Base-by-base conservation (phyloP, 305 asterid genomes). In the Coffea humblotiana region DNA sequence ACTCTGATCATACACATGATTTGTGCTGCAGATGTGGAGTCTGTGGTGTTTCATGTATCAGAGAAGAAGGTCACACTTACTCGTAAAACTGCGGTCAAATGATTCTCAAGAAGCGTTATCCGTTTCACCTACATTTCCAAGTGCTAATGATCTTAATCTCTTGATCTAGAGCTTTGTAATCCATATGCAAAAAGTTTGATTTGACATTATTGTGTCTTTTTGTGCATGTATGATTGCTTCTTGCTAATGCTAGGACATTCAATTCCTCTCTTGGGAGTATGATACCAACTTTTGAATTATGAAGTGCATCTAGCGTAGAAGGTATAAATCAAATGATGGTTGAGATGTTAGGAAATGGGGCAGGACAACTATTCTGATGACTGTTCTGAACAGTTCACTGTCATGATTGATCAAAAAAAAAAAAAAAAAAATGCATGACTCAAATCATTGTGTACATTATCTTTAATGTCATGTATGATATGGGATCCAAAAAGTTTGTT, bases 61-160 rank as follows among this genome's bases (percentile, higher is more conserved):
- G 83, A 82, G 70, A 85, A 85, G 84, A 85, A 82, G 83, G 83
- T 85, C 71, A 85, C 83, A 2, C 74, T 85, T 23, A 77, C 56
- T 75, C 69, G 81, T 25, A 78, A 78, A 78, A 61, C 82, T 16
- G 49, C 82, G 6, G 75, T 68, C 72, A 64, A 79, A 82, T 61
- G 74, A 78, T 61, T 40, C 51, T 32, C 63, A 2, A 37, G 37
- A 25, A 66, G 29, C 29, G 15, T 66, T 65, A 1, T 56, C 23
- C 19, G 0, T 56, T 19, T 1, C 2, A 19, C 9, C 64, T 58
- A 21, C 0, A 58, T 21, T 32, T 25, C 64, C 9, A 58, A 11
- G 4, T 70, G 12, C 19, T 13, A 29, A 8, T 67, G 23, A 47
- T 48, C 21, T 15, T 71, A 14, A 29, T 19, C 13, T 72, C 27